These are phyloP conservation scores for Deuterostichococcus epilithicus DNA, from an alignment of 139 green algal genomes.

Conservation along the genomic window DNA sequence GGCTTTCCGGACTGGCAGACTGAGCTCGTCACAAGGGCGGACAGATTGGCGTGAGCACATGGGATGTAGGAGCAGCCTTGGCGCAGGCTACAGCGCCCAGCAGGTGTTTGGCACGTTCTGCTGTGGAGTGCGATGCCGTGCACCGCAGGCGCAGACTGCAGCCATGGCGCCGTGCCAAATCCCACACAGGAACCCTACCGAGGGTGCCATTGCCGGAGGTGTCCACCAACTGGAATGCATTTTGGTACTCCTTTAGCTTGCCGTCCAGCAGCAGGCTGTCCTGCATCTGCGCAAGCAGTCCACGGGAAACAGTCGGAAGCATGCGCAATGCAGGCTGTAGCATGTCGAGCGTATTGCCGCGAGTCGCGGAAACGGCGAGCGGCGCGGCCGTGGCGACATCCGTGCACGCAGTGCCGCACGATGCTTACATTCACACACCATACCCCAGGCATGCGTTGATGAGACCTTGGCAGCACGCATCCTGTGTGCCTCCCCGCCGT, in stretches of 20 bases:
- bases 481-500: not conserved
- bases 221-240: constrained; percentile 58
- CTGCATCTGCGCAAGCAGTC: constrained; percentile 33
- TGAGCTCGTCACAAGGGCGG: too few species aligned
- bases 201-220: constrained; percentile 38
- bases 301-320: not conserved
- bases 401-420: not conserved
- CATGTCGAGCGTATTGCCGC: not conserved
- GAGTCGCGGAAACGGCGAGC: not conserved
- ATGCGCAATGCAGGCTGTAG: not conserved
- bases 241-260: constrained; percentile 68
- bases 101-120: too few species aligned
- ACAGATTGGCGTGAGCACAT: too few species aligned
- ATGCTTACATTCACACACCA: not conserved
- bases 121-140: too few species aligned
- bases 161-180: too few species aligned
- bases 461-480: not conserved
- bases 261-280: constrained; percentile 66
- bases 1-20: too few species aligned
- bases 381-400: not conserved
- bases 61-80: too few species aligned
- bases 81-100: too few species aligned
- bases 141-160: too few species aligned
- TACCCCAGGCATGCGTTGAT: not conserved
- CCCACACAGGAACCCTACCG: not conserved